Conservation (phyloP, 495 filamentous ascomycete species). For the Podospora sp. region DNA sequence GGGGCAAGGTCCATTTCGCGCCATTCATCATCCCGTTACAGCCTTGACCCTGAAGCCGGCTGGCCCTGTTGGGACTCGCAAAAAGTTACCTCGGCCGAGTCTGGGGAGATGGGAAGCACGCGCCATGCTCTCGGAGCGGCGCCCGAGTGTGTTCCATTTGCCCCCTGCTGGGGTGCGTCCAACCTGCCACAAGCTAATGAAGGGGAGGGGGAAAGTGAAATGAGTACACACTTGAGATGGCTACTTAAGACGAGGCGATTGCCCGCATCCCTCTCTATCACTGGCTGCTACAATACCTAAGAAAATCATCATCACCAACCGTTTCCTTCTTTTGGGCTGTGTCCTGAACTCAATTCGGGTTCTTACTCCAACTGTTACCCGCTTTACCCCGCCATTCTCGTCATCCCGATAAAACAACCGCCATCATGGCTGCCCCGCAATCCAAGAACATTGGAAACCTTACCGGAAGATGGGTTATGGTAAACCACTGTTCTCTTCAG, state of each 20-base stretch:
- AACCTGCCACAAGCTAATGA: too few relatives aligned
- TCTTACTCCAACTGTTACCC: neutral
- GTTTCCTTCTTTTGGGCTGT: neutral
- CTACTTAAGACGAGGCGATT: neutral
- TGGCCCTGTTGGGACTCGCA: neutral
- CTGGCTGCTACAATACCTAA: neutral
- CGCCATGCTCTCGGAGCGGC: neutral
- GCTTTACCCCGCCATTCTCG: constrained; percentile 16
- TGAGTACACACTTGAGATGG: neutral
- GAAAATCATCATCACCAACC: too few relatives aligned
- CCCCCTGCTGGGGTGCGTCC: neutral
- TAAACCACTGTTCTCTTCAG: constrained; percentile 41
- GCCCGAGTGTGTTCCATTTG: neutral
- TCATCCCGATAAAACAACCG: neutral
- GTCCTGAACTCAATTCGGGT: neutral
- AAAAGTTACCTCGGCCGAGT: constrained; percentile 17
- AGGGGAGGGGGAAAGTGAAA: too few relatives aligned
- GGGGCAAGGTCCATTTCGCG: neutral
- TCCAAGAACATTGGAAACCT: constrained; percentile 72
- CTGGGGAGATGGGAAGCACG: neutral
- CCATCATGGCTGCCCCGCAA: constrained; percentile 80
- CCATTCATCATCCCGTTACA: constrained; percentile 9
- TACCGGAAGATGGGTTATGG: constrained; percentile 78
- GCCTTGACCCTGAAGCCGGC: neutral
- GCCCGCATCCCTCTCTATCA: neutral